A percentile compares a stretch with the other conserved stretches of the same genome.
phyloP scores from a whole-genome alignment of 352 stramenopile species.

The Pythium pyrilobum region DNA sequence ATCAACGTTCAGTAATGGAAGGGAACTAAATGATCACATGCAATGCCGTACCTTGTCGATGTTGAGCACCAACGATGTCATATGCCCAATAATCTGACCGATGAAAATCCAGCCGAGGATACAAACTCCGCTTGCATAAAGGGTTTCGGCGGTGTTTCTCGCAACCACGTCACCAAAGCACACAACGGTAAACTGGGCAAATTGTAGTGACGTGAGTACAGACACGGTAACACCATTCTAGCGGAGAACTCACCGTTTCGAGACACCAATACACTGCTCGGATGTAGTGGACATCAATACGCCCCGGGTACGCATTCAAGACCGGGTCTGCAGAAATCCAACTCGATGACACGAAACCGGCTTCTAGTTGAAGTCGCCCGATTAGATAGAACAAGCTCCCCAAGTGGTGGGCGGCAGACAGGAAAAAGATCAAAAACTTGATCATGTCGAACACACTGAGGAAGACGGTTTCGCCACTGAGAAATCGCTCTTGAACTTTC shows the following conservation, averaged over 20 bases:
- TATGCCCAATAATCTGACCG: slow-evolving; percentile 55
- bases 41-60: slow-evolving; percentile 28
- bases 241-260: slow-evolving; percentile 34
- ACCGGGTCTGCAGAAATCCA: slow-evolving; percentile 52
- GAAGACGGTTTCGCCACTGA: slow-evolving; percentile 6
- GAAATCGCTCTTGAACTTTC: slow-evolving; percentile 10
- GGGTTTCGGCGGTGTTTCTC: slow-evolving; percentile 43
- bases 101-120: slow-evolving; percentile 69
- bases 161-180: slow-evolving; percentile 66
- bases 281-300: slow-evolving; percentile 46
- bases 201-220: neutral
- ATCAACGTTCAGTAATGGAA: too few relatives aligned
- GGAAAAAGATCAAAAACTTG: slow-evolving; percentile 21
- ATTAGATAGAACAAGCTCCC: slow-evolving; percentile 20
- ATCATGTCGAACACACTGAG: slow-evolving; percentile 19
- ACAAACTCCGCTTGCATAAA: slow-evolving; percentile 49
- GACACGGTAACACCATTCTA: neutral
- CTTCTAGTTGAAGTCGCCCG: slow-evolving; percentile 8
- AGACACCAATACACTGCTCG: slow-evolving; percentile 71
- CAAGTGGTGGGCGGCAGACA: slow-evolving; percentile 16
- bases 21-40: neutral
- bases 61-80: slow-evolving; percentile 57
- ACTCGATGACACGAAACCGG: slow-evolving; percentile 12
- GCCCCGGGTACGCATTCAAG: slow-evolving; percentile 36
- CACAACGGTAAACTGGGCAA: slow-evolving; percentile 56